Base-by-base conservation (phyloP, 139 green algal genomes). In the Haematococcus lacustris region DNA sequence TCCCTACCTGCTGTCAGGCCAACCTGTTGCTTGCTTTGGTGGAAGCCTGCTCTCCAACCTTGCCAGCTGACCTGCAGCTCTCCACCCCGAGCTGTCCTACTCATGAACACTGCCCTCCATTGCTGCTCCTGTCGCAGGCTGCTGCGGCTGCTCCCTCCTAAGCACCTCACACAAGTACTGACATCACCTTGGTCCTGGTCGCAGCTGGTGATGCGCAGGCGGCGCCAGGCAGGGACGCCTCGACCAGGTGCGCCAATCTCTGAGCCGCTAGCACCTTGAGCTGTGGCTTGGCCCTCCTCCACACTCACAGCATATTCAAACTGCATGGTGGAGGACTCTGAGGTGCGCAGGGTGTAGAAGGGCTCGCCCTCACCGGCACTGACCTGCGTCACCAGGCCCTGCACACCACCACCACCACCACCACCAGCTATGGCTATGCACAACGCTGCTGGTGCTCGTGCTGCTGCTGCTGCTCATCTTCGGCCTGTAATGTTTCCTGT, bases 301-400 rank as follows among this genome's bases (percentile, higher is more conserved):
- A 79, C 60, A 1, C 28, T 60, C 1, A 79, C 68, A 25, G 38
- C 39, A 37, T 71, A 79, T 43, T 79, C 74, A 32, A 65, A 71
- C 41, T 71, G 60, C 59, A 74, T 53, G 25, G 67, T 35, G 68
- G 63, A 66, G 23, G 32, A 61, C 66, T 79, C 68, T 23, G 37
- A 33, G 25, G 67, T 74, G 60, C 68, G 67, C 41, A 79, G 60
- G 3, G 62, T 47, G 30, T 40, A 63, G 43, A 74, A 61, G 4
- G 68, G n/a, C 38, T 79, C 68, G 25, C 59, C 34, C 25, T 64
- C 68, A 2, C 50, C 68, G 2, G 39, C 41, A 32, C 39, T 51
- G 33, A 79, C 74, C 38, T 79, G 74, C 0, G 74, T 79, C 1
- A 53, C 9, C 68, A 79, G 34, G 38, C 74, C 74, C 74, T 79